phyloP scores from a whole-genome alignment of 768 basidiomycete genomes.

The Lentinula edodes region DNA sequence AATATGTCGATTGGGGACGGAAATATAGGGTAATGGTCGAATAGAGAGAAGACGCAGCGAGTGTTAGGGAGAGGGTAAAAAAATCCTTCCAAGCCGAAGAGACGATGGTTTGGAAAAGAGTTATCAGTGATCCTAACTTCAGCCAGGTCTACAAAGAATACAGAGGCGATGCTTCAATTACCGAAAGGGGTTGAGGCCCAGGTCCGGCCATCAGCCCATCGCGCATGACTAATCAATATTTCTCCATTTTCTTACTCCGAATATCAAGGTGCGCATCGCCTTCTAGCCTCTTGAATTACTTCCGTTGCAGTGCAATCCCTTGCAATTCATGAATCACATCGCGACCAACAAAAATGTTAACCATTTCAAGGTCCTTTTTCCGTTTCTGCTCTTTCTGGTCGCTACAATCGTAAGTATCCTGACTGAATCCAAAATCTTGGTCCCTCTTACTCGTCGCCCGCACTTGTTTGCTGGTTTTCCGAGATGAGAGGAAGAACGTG shows the following conservation, averaged over 20 bases:
- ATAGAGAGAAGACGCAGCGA: neutral
- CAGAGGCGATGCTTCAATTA: neutral
- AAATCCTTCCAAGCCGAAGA: neutral
- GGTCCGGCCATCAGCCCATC: neutral
- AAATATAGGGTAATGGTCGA: neutral
- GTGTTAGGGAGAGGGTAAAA: neutral
- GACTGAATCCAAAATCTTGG: no score
- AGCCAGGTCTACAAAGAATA: neutral
- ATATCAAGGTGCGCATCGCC: neutral
- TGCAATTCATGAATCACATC: neutral
- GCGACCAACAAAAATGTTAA: neutral
- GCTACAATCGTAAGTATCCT: no score
- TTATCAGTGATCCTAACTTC: neutral
- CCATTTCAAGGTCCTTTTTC: neutral
- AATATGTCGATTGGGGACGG: neutral
- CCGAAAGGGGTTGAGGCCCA: neutral
- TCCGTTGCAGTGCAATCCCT: neutral
- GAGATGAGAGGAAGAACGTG: no score
- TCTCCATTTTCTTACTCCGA: neutral
- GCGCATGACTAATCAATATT: neutral
- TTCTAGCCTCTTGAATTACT: neutral
- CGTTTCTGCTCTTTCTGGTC: no score
- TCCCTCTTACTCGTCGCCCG: no score
- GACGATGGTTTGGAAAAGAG: neutral
- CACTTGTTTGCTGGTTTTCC: no score